phyloP scores from a whole-genome alignment of 768 basidiomycete genomes.

The Rhodotorula graminis region DNA sequence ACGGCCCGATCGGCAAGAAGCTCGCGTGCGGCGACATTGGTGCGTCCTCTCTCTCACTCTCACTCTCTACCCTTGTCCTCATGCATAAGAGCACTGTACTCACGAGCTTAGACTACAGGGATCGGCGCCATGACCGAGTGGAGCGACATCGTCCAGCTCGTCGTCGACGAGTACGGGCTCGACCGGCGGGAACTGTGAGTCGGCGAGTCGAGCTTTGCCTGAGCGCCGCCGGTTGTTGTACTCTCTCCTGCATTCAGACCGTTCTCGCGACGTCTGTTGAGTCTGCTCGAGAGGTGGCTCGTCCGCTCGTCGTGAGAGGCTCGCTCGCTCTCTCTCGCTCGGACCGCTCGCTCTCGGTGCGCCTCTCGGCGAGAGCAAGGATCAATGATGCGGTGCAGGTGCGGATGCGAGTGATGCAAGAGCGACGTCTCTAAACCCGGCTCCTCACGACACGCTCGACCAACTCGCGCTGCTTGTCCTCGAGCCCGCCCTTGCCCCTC shows the following conservation, averaged over 20 bases:
- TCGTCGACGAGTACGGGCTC: slow-evolving; percentile 42
- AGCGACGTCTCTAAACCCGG: neutral
- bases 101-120: slow-evolving; percentile 53
- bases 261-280: no score
- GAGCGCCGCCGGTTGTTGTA: no score
- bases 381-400: neutral
- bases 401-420: neutral
- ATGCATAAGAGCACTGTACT: neutral
- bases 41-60: slow-evolving; percentile 47
- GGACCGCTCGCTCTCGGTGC: no score
- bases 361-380: no score
- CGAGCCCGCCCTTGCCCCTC: neutral
- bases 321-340: no score
- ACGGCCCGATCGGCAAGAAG: slow-evolving; percentile 80
- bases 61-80: slow-evolving; percentile 1
- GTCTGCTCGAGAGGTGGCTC: no score
- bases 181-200: neutral
- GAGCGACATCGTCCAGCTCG: slow-evolving; percentile 63
- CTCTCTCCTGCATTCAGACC: no score
- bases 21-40: slow-evolving; percentile 91
- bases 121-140: slow-evolving; percentile 95
- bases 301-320: no score
- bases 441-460: slow-evolving; percentile 20
- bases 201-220: no score
- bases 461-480: slow-evolving; percentile 8